phyloP scores from a whole-genome alignment of 1,139 yeast genomes.

The Hyphopichia buzzinii region DNA sequence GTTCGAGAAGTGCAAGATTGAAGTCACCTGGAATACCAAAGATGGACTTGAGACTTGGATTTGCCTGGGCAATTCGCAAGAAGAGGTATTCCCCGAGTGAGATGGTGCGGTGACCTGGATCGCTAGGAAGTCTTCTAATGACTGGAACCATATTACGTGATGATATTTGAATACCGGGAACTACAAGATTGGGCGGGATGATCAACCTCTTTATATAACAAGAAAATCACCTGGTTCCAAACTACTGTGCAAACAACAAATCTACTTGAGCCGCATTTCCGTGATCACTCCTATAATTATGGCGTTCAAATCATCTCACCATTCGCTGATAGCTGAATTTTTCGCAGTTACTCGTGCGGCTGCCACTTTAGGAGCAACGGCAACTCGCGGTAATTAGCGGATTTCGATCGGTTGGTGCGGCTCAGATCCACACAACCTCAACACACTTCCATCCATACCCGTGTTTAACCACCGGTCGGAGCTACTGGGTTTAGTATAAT shows the following conservation, averaged over 20 bases:
- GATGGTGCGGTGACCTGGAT: constrained; percentile 10
- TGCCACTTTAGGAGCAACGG: background rate
- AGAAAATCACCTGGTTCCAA: no score
- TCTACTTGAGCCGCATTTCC: no score
- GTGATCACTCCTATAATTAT: no score
- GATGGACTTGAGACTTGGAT: constrained; percentile 32
- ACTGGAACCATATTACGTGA: background rate
- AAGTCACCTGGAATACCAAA: constrained; percentile 47
- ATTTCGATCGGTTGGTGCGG: constrained; percentile 1
- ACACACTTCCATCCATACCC: background rate
- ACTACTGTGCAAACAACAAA: no score
- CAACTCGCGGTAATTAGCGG: constrained; percentile 1
- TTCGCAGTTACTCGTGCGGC: background rate
- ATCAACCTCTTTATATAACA: no score
- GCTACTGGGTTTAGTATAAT: no score
- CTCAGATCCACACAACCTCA: background rate
- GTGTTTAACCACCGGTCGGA: no score
- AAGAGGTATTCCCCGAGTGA: constrained; percentile 41
- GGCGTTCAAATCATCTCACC: no score
- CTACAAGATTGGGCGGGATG: no score
- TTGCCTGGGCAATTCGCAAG: constrained; percentile 34
- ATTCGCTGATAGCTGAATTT: no score
- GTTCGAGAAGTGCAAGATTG: constrained; percentile 36
- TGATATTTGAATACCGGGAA: no score
- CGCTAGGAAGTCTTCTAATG: background rate